Percentiles rank a stretch among this genome's conserved stretches.
Evolutionary conservation across 2,329 filamentous ascomycete species (phyloP).

Genomic region (Talaromyces sp.): DNA sequence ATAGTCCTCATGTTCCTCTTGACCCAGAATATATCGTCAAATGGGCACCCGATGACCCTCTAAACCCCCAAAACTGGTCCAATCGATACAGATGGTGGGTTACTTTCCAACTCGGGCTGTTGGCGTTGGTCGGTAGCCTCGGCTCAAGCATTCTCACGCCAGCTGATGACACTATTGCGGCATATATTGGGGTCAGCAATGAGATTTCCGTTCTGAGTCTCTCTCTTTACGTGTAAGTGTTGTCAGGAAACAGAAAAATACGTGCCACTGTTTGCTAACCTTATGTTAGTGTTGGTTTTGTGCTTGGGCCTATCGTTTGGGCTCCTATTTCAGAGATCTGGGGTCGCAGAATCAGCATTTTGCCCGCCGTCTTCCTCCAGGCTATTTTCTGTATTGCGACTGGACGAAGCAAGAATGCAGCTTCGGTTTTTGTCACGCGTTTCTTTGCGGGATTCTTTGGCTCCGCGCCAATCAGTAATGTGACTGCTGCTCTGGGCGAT

Average conservation of each 20-base stretch:
- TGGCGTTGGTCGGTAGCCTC: slow-evolving; percentile 50
- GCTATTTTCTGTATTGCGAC: slow-evolving; percentile 5
- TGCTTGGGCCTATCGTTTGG: slow-evolving; percentile 56
- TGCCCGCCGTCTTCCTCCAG: slow-evolving; percentile 52
- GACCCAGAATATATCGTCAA: slow-evolving; percentile 13
- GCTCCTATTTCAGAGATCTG: slow-evolving; percentile 59
- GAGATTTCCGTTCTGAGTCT: slow-evolving; percentile 12
- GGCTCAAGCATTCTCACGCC: slow-evolving; percentile 52
- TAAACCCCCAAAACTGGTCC: slow-evolving; percentile 50
- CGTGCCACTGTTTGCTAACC: not conserved
- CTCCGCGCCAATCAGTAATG: slow-evolving; percentile 65
- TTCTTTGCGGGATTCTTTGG: slow-evolving; percentile 64
- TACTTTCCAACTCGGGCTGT: slow-evolving; percentile 49
- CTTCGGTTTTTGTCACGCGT: slow-evolving; percentile 30
- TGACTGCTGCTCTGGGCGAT: slow-evolving; percentile 65
- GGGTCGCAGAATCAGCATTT: slow-evolving; percentile 44
- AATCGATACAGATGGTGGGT: slow-evolving; percentile 45
- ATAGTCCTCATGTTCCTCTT: not conserved
- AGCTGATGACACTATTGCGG: slow-evolving; percentile 42
- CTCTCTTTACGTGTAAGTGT: slow-evolving; percentile 15
- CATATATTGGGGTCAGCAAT: slow-evolving; percentile 32
- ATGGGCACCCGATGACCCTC: slow-evolving; percentile 30
- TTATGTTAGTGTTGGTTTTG: slow-evolving; percentile 48
- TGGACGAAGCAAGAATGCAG: not conserved
- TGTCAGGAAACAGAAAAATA: not conserved